Evolutionary conservation across 768 basidiomycete genomes (phyloP).

Genomic region (Piloderma croceum): DNA sequence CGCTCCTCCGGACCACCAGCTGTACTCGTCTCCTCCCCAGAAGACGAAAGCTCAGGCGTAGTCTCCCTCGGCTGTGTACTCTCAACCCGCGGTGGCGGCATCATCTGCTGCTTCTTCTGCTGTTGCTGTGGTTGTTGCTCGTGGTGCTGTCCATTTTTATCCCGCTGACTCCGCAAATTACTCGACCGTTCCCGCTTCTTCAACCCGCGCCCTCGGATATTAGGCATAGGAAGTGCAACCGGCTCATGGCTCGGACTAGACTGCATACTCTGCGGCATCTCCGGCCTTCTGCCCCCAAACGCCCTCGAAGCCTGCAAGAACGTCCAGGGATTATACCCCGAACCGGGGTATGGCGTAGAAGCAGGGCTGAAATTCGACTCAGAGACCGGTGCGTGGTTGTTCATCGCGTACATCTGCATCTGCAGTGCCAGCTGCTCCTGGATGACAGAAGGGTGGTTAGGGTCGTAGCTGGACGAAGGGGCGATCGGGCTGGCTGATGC

Average conservation of each 20-base stretch:
- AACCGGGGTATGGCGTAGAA: constrained; percentile 63
- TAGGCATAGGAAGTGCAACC: constrained; percentile 46
- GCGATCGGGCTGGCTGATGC: constrained; percentile 39
- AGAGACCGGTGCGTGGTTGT: constrained; percentile 55
- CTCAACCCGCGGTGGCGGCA: constrained; percentile 73
- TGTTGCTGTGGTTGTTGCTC: constrained; percentile 2
- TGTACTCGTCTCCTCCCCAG: constrained; percentile 49
- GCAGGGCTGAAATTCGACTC: constrained; percentile 78
- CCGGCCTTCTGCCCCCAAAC: constrained; percentile 38
- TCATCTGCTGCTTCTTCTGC: constrained; percentile 34
- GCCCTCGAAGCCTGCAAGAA: constrained; percentile 53
- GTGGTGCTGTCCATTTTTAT: constrained; percentile 13
- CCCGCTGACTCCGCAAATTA: constrained; percentile 30
- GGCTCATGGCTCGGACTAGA: constrained; percentile 72
- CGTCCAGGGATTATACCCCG: constrained; percentile 69
- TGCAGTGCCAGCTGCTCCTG: constrained; percentile 70
- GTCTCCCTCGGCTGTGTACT: constrained; percentile 81
- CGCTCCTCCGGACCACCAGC: constrained; percentile 17
- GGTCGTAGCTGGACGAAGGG: constrained; percentile 33
- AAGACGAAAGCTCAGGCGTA: constrained; percentile 73
- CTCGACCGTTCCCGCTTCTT: constrained; percentile 39
- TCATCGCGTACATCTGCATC: constrained; percentile 73
- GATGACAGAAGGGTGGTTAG: constrained; percentile 43
- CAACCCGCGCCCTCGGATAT: constrained; percentile 39
- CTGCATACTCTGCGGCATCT: constrained; percentile 61